Evolutionary conservation across 495 filamentous ascomycete species (phyloP), one percentile per base, ranked within the genome.

Genomic region (Beverwykella pulmonaria): DNA sequence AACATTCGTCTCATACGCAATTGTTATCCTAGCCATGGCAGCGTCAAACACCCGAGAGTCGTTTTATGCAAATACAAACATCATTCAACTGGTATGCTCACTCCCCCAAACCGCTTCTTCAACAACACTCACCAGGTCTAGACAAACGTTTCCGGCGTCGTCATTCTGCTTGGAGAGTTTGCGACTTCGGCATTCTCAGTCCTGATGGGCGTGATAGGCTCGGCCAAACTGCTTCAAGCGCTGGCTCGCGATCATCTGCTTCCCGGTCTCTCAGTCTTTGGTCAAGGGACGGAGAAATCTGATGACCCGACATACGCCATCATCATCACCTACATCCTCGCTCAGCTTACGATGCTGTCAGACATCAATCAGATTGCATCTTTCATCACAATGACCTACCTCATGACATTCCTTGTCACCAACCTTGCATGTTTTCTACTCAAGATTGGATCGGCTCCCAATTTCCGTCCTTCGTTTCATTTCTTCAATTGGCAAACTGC

Each of bases 361-460:
- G 87, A 94, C 72, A 84, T 96, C 70, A 96, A 96, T 76, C 88
- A 90, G 60, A 94, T 96, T 61, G 92, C 92, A 15, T 92, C 90
- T 1, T 88, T 93, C 59, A 87, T 92, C 49, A 92, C 92, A 5
- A 96, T 93, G 90, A 88, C 90, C 17, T 96, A 93, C 67, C 83
- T 92, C 65, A 89, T 91, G 79, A 86, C 87, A 4, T 90, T 89
- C 73, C 82, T 89, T 26, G 86, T 89, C 52, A 94, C 87, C 71
- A 96, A 94, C 66, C 79, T 96, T 4, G 92, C 92, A 20, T 94
- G 91, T 72, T 95, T 95, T 70, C 79, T 95, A 0, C 78, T 96
- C 41, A 96, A 94, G 75, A 91, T 95, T 52, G 87, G 91, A n/a
- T 92, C 91, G n/a, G 92, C 92, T 1, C 92, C 92, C 8, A 96